phyloP scores from a whole-genome alignment of 306 rosid genomes.

The Sicyos baderoa region DNA sequence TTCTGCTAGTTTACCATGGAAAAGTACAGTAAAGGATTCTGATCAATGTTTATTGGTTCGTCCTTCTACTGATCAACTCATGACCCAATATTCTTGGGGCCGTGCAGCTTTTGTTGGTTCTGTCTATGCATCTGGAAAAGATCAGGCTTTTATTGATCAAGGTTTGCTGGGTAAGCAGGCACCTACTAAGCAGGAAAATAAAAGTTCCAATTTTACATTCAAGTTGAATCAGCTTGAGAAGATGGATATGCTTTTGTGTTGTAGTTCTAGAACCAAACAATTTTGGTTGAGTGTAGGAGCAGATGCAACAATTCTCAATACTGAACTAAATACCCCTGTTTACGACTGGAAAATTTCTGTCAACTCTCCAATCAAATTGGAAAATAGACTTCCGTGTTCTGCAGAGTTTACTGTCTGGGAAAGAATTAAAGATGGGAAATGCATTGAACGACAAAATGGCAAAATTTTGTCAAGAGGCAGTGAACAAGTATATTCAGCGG shows the following conservation, averaged over 20 bases:
- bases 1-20: conserved; percentile 69
- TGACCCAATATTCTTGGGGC: conserved; percentile 66
- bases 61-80: conserved; percentile 51
- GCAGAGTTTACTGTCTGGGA: conserved; percentile 73
- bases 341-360: conserved; percentile 92
- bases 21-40: conserved; percentile 63
- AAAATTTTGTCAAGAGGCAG: conserved; percentile 60
- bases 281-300: conserved; percentile 80
- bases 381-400: conserved; percentile 85
- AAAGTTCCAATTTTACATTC: conserved; percentile 39
- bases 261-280: conserved; percentile 52
- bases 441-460: conserved; percentile 51
- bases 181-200: conserved; percentile 33
- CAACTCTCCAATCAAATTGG: conserved; percentile 77
- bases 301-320: conserved; percentile 90
- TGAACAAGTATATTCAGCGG: conserved; percentile 74
- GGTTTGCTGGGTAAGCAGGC: conserved; percentile 42
- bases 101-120: conserved; percentile 51
- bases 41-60: conserved; percentile 60
- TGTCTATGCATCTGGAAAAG: conserved; percentile 62
- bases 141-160: conserved; percentile 52
- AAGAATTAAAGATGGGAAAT: conserved; percentile 62
- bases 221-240: conserved; percentile 84
- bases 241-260: conserved; percentile 69
- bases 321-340: conserved; percentile 81